Percentiles rank a stretch among this genome's conserved stretches.
phyloP scores from a whole-genome alignment of 345 rosid genomes.

The Firmiana major region DNA sequence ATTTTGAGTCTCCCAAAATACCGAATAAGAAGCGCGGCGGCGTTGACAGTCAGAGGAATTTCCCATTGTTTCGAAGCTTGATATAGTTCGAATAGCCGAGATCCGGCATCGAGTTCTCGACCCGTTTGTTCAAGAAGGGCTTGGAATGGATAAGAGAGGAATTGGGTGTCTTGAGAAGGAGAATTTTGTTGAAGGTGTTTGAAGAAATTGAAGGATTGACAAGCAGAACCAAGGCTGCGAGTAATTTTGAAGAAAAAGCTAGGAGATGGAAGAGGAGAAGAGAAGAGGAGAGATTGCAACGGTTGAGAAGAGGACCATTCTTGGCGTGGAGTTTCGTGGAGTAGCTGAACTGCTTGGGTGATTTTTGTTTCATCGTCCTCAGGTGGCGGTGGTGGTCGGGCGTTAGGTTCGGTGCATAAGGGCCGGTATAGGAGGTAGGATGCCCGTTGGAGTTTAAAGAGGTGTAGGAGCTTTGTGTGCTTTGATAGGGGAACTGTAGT shows the following conservation, averaged over 20 bases:
- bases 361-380: slow-evolving; percentile 29
- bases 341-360: slow-evolving; percentile 32
- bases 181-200: slow-evolving; percentile 37
- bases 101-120: slow-evolving; percentile 33
- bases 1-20: slow-evolving; percentile 43
- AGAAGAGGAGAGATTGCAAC: slow-evolving; percentile 40
- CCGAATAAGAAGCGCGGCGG: slow-evolving; percentile 47
- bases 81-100: slow-evolving; percentile 38
- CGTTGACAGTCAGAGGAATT: slow-evolving; percentile 40
- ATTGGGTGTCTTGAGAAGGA: slow-evolving; percentile 22
- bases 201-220: slow-evolving; percentile 55
- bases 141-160: slow-evolving; percentile 48
- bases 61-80: slow-evolving; percentile 44
- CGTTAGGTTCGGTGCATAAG: slow-evolving; percentile 26
- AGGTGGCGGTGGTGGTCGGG: slow-evolving; percentile 6
- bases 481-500: slow-evolving; percentile 22
- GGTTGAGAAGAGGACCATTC: slow-evolving; percentile 51
- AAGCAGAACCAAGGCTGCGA: slow-evolving; percentile 47
- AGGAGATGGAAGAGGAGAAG: slow-evolving; percentile 34
- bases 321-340: slow-evolving; percentile 41
- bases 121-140: slow-evolving; percentile 54
- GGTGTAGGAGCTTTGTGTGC: slow-evolving; percentile 22
- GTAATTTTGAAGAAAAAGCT: slow-evolving; percentile 40
- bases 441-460: neutral
- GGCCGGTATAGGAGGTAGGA: slow-evolving; percentile 16